Percentiles rank a stretch among this genome's conserved stretches.
Evolutionary conservation across 495 filamentous ascomycete species (phyloP).

Genomic region (Pyrenopolyporus hunteri): DNA sequence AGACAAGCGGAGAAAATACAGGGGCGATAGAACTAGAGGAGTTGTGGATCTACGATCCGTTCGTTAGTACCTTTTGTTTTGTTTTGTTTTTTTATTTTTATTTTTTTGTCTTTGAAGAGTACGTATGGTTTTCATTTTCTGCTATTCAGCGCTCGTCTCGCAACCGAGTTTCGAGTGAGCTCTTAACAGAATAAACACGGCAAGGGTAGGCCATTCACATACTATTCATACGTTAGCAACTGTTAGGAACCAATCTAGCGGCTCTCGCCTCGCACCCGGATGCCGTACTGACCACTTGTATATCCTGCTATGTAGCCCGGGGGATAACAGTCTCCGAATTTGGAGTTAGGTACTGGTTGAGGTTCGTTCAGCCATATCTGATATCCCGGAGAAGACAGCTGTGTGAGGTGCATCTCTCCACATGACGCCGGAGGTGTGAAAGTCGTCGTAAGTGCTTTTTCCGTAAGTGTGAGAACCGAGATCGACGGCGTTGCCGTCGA

Average conservation of each 20-base stretch:
- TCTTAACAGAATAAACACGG: too few relatives aligned
- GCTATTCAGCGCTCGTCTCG: too few relatives aligned
- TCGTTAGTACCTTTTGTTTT: slow-evolving; percentile 1
- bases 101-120: too few relatives aligned
- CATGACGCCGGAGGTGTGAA: slow-evolving; percentile 34
- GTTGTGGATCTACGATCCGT: slow-evolving; percentile 13
- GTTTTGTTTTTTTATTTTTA: too few relatives aligned
- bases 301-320: slow-evolving; percentile 26
- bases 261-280: background rate
- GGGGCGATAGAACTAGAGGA: slow-evolving; percentile 28
- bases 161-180: too few relatives aligned
- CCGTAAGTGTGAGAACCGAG: slow-evolving; percentile 24
- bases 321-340: slow-evolving; percentile 34
- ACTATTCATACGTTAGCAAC: slow-evolving; percentile 20
- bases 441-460: slow-evolving; percentile 25
- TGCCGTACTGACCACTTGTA: slow-evolving; percentile 29
- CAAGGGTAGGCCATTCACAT: slow-evolving; percentile 4
- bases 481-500: slow-evolving; percentile 3
- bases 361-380: slow-evolving; percentile 36
- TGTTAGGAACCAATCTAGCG: background rate
- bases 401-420: slow-evolving; percentile 26
- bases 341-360: slow-evolving; percentile 18
- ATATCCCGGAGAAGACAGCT: slow-evolving; percentile 31
- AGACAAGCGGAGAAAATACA: slow-evolving; percentile 31
- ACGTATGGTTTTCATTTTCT: too few relatives aligned